Conservation (phyloP, 1,284 basidiomycete genomes). For the Trichosporon sp. region DNA sequence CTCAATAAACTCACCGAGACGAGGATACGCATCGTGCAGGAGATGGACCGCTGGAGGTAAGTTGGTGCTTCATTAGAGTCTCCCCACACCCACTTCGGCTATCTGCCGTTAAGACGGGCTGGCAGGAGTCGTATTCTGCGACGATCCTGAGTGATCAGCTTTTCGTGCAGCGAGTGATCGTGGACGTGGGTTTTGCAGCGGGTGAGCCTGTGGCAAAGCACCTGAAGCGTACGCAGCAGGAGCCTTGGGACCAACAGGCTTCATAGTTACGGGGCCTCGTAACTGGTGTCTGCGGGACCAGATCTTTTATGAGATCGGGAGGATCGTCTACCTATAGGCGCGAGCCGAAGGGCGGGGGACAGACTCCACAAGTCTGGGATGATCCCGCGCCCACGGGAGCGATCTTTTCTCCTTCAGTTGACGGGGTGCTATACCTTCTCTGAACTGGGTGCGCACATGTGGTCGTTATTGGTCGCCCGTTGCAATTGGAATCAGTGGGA, state of each 20-base stretch:
- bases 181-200: background rate
- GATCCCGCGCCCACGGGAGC: background rate
- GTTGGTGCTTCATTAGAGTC: conserved; percentile 10
- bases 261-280: conserved; percentile 2
- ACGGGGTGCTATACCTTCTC: background rate
- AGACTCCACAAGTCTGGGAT: background rate
- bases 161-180: background rate
- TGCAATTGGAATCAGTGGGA: background rate
- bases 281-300: conserved; percentile 1
- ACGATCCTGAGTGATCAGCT: background rate
- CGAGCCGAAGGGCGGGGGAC: background rate
- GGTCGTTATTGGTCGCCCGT: background rate
- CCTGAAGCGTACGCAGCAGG: background rate
- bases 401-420: background rate
- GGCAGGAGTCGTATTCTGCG: background rate
- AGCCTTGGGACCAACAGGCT: background rate
- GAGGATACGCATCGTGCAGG: conserved; percentile 58
- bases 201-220: background rate
- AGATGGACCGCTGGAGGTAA: conserved; percentile 50
- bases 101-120: background rate
- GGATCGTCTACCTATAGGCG: background rate
- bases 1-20: conserved; percentile 73
- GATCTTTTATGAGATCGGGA: background rate
- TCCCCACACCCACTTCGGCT: background rate
- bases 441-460: background rate